Base-by-base conservation (phyloP, 768 basidiomycete genomes). In the Leccinum boreale region DNA sequence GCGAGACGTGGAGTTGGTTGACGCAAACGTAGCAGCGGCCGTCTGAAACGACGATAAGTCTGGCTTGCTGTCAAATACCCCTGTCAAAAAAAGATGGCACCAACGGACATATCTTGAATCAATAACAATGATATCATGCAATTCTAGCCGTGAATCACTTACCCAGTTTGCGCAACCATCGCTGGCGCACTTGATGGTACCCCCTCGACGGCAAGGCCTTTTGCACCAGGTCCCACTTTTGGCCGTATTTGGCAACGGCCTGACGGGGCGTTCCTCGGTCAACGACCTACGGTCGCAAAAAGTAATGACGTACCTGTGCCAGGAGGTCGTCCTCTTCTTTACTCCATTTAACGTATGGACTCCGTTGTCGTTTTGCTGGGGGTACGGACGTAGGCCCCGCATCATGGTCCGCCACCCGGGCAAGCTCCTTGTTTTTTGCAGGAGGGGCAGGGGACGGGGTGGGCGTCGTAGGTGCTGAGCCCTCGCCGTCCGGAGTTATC, bases 131-230 rank as follows among this genome's bases (percentile, higher is more conserved):
- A 36, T 36, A 36, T 17, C 15, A 33, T 33, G 5, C 14, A 33
- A 0, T 4, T 39, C 39, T 19, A 19, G 39, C 39, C n/a, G n/a
- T 19, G 10, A 19, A 11, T 11, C 4, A 7, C 72, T 45, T 47
- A 72, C 77, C 75, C 2, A 76, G 55, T 56, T 76, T 77, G 47
- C 76, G 67, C 53, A 77, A 62, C 75, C 77, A 78, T n/a, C 76
- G 67, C 52, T 77, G 76, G 3, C 76, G 73, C 44, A 78, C 77
- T 62, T 78, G 76, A 53, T 78, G 76, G 52, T 77, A 77, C 1
- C 76, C 74, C 50, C 77, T 63, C 36, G 74, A 74, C 21, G 75
- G 74, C 46, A 78, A 57, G 8, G 73, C 73, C 49, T 75, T 76
- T 65, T 77, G 75, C 29, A 78, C 75, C 50, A 77, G 52, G 44